Evolutionary conservation across 805 yeast species (phyloP), one percentile per base, ranked within the genome.

Genomic region (Kuraishia hungarica): DNA sequence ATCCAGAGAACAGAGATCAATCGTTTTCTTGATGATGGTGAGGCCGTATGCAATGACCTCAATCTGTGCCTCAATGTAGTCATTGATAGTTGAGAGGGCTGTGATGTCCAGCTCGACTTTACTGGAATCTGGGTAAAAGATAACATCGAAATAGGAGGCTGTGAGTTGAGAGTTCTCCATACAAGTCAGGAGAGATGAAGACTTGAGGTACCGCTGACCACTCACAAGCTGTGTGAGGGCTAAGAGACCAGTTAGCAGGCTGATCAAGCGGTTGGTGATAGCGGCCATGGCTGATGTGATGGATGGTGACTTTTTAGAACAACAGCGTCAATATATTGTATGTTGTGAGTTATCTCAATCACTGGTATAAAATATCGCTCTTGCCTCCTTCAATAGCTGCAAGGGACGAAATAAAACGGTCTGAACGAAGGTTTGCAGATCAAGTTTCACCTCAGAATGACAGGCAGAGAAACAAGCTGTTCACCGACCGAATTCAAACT

Each of bases 91-190:
- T 10, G 97, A 87, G 17, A 86, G 76, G 28, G 96, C 96, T 55
- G 83, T 79, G 28, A 93, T 76, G 60, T 87, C 84, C 61, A 90
- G 83, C 3, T 71, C 74, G 8, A 86, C 84, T 1, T 87, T 75
- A 21, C 68, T 69, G 68, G 87, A 87, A 50, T 70, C 75, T 2
- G 96, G 96, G 64, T 72, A 85, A 67, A 78, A 89, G 49, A 71
- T 71, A 53, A 92, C 96, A 62, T 89, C 87, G 66, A 94, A 92
- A 60, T 77, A 81, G 8, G 91, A 81, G 4, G 97, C 93, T 2
- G 96, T 83, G 62, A 94, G 83, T 66, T 83, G 86, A 7, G 99
- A 92, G 68, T 87, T 75, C 49, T 83, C 86, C 96, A 91, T 92
- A 74, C 99, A 94, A 47, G 98, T 89, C 62, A 93, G 74, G 61